Evolutionary conservation across 306 rosid species (phyloP).

Genomic region (Spatholobus suberectus): DNA sequence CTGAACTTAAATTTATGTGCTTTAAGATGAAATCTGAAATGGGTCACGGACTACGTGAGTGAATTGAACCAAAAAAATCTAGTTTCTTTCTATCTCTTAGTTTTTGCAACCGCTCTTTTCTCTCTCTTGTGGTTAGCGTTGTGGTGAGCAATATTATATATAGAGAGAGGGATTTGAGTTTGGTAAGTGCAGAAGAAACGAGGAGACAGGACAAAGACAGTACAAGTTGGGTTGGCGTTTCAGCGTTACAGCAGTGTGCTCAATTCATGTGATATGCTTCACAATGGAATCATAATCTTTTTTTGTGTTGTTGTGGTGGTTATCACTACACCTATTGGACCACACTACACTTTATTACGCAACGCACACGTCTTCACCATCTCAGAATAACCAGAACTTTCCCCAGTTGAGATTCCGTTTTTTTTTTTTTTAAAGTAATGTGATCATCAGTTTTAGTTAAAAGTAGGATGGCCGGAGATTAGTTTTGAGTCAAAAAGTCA

Average conservation of each 20-base stretch:
- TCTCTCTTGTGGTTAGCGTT: background rate
- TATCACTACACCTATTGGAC: background rate
- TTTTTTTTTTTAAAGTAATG: background rate
- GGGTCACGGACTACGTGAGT: slow-evolving; percentile 3
- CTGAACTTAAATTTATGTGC: background rate
- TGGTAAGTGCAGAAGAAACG: background rate
- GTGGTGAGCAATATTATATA: background rate
- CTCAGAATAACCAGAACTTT: background rate
- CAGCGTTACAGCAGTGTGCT: slow-evolving; percentile 8
- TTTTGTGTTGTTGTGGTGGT: background rate
- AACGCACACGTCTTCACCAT: background rate
- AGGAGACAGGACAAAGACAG: slow-evolving; percentile 6
- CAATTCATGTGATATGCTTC: background rate
- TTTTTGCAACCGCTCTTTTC: background rate
- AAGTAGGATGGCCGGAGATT: no score
- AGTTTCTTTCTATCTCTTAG: background rate
- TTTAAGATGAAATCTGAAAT: slow-evolving; percentile 14
- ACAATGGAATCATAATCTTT: slow-evolving; percentile 19
- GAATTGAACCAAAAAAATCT: slow-evolving; percentile 19
- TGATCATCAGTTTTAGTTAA: background rate
- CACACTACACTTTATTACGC: background rate
- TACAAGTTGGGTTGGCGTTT: background rate
- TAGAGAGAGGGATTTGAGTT: background rate
- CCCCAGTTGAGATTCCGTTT: background rate
- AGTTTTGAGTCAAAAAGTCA: no score